Evolutionary conservation across 2,329 filamentous ascomycete genomes (phyloP).

Genomic region (Calonectria naviculata): DNA sequence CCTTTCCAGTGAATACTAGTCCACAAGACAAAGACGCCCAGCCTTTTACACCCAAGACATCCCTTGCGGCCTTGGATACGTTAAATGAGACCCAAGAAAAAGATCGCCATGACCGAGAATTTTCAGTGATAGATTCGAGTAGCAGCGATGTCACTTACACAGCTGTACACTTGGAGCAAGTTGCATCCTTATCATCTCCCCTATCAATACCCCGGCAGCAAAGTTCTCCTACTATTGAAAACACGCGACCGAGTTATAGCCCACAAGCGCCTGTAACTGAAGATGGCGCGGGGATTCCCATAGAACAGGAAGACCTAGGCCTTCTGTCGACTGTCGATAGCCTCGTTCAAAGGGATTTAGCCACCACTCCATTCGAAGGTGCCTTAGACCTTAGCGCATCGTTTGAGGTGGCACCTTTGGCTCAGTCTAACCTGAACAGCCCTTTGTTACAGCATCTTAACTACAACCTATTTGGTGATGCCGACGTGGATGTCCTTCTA

Average conservation of each 20-base stretch:
- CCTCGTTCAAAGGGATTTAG: neutral
- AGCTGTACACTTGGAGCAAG: neutral
- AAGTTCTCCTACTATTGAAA: neutral
- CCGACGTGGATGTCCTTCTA: slow-evolving; percentile 12
- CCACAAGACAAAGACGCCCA: neutral
- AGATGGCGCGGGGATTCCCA: neutral
- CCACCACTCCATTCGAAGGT: neutral
- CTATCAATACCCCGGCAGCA: neutral
- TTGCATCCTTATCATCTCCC: neutral
- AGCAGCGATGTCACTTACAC: neutral
- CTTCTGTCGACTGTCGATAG: no score
- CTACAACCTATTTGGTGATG: slow-evolving; percentile 4
- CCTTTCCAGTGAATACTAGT: neutral
- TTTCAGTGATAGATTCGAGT: neutral
- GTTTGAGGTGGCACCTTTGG: neutral
- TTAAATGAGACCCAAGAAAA: neutral
- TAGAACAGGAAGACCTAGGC: no score
- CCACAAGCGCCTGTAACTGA: neutral
- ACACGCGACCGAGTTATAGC: neutral
- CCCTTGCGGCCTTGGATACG: neutral
- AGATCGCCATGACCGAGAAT: neutral
- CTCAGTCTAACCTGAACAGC: neutral
- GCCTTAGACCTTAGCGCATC: neutral
- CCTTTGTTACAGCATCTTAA: neutral
- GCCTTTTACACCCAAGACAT: no score